These are phyloP conservation scores for Apiospora marii DNA, from an alignment of 2,329 filamentous ascomycete species.

Conservation along the genomic window DNA sequence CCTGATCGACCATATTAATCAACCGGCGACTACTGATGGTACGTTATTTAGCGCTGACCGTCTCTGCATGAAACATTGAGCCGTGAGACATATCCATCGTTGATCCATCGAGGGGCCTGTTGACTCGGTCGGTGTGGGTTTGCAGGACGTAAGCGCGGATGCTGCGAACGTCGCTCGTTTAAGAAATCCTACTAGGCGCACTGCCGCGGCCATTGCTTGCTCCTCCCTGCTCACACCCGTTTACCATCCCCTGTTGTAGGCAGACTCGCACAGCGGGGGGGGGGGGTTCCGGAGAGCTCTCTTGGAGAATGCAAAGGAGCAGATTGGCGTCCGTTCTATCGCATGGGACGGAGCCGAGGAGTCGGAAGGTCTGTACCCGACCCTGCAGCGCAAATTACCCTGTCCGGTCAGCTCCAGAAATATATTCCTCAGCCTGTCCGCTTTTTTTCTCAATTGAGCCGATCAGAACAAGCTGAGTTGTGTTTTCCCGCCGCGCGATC, in stretches of 20 bases:
- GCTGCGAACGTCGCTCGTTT: not conserved
- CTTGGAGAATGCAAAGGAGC: not conserved
- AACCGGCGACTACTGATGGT: constrained; percentile 9
- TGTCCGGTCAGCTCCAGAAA: not conserved
- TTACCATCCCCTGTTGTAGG: not conserved
- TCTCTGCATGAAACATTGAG: constrained; percentile 8
- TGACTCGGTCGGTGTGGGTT: not conserved
- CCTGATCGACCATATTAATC: not conserved
- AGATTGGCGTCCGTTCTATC: not conserved
- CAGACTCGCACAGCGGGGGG: not conserved
- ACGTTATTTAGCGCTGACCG: constrained; percentile 8
- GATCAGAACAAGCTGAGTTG: not conserved
- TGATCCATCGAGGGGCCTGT: not conserved
- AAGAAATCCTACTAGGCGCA: constrained; percentile 1
- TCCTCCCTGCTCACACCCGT: not conserved
- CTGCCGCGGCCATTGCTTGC: not conserved
- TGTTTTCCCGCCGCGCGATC: not conserved
- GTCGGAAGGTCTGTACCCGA: constrained; percentile 4
- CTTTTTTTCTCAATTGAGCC: not conserved
- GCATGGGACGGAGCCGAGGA: constrained; percentile 11
- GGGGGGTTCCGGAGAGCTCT: not conserved
- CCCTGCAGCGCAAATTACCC: not conserved
- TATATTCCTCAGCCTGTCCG: not conserved
- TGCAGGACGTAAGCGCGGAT: not conserved
- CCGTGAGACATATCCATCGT: not conserved